phyloP scores from a whole-genome alignment of 768 basidiomycete genomes.

The Amanita rubescens region DNA sequence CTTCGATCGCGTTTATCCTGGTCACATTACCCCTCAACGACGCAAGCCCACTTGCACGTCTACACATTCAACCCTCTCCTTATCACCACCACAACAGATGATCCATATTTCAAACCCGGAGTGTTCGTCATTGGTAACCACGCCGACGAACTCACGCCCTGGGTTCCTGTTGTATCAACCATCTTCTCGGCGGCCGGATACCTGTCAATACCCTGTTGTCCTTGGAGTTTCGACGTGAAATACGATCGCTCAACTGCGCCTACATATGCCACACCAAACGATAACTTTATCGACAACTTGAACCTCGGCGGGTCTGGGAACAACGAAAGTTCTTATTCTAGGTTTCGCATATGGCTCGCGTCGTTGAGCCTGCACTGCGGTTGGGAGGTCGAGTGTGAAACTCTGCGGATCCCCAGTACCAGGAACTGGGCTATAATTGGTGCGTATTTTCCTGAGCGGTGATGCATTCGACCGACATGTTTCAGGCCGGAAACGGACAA shows the following conservation, averaged over 20 bases:
- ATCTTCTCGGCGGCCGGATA: conserved; percentile 56
- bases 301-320: conserved; percentile 59
- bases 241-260: conserved; percentile 45
- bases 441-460: conserved; percentile 26
- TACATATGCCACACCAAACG: conserved; percentile 14
- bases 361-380: conserved; percentile 65
- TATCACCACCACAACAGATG: neutral
- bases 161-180: conserved; percentile 80
- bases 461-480: conserved; percentile 1
- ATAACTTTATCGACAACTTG: conserved; percentile 28
- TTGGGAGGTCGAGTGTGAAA: conserved; percentile 84
- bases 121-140: conserved; percentile 91
- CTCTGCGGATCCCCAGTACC: conserved; percentile 85
- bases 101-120: conserved; percentile 30
- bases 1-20: conserved; percentile 82
- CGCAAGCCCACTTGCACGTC: conserved; percentile 55
- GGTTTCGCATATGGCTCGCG: conserved; percentile 86
- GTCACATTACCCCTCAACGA: conserved; percentile 61
- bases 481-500: conserved; percentile 19
- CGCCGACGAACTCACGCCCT: conserved; percentile 93
- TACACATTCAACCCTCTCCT: conserved; percentile 59
- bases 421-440: conserved; percentile 90
- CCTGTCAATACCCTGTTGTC: conserved; percentile 85
- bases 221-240: conserved; percentile 70
- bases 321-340: conserved; percentile 63